Evolutionary conservation across 2,329 filamentous ascomycete species (phyloP).

Genomic region (Botrytis pseudocinerea): DNA sequence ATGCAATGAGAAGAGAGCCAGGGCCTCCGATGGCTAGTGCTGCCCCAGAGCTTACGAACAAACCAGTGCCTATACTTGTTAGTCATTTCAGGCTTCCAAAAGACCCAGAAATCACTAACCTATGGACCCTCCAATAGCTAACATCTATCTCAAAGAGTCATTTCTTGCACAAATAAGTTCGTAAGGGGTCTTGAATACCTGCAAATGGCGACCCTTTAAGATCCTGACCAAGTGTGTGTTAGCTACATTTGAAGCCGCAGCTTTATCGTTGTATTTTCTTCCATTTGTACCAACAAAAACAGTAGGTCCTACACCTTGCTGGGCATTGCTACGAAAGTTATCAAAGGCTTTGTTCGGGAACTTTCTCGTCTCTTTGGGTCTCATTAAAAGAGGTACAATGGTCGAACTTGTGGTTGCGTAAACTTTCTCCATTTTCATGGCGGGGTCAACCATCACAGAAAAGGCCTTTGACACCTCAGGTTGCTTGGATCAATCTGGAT

Average conservation of each 20-base stretch:
- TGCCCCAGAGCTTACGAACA: slow-evolving; percentile 81
- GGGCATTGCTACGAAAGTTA: slow-evolving; percentile 34
- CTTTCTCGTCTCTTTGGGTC: slow-evolving; percentile 28
- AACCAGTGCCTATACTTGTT: slow-evolving; percentile 63
- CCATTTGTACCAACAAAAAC: slow-evolving; percentile 32
- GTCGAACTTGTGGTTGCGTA: slow-evolving; percentile 35
- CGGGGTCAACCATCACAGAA: not conserved
- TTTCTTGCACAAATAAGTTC: not conserved
- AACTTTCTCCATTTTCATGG: slow-evolving; percentile 29
- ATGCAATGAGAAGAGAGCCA: slow-evolving; percentile 76
- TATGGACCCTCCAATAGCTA: slow-evolving; percentile 91
- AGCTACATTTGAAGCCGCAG: slow-evolving; percentile 63
- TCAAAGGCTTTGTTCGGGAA: slow-evolving; percentile 34
- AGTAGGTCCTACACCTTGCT: slow-evolving; percentile 28
- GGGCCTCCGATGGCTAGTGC: slow-evolving; percentile 73
- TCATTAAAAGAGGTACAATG: slow-evolving; percentile 33
- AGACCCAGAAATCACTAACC: slow-evolving; percentile 50
- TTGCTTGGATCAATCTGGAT: not conserved
- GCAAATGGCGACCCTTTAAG: slow-evolving; percentile 77
- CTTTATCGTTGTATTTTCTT: slow-evolving; percentile 63
- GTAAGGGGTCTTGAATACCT: slow-evolving; percentile 1
- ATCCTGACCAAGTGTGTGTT: slow-evolving; percentile 72
- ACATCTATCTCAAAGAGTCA: slow-evolving; percentile 67
- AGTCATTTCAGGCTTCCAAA: not conserved
- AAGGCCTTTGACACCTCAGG: not conserved